Percentiles rank a stretch among this genome's conserved stretches.
Conservation (phyloP, 768 basidiomycete species). For the Strobilomyces confusus region DNA sequence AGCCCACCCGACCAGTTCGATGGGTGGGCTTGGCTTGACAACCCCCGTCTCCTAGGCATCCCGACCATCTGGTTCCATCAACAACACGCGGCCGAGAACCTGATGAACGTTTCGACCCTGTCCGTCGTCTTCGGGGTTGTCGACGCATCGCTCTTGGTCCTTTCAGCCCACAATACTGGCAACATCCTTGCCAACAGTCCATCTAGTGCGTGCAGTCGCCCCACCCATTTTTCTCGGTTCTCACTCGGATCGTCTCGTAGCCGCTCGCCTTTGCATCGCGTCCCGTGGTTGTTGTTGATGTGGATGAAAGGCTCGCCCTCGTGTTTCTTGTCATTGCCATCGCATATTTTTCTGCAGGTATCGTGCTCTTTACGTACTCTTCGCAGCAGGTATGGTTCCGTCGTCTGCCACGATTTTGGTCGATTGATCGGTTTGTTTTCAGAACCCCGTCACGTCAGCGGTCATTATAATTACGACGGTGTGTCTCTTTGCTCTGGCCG, state of each 20-base stretch:
- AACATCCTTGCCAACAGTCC: neutral
- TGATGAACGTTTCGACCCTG: conserved; percentile 49
- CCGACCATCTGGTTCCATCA: conserved; percentile 52
- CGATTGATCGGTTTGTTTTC: neutral
- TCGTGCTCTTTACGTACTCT: conserved; percentile 73
- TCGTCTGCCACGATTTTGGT: neutral
- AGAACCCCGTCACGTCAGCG: conserved; percentile 59
- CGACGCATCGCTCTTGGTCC: conserved; percentile 45
- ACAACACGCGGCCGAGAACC: conserved; percentile 43
- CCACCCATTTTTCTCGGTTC: neutral
- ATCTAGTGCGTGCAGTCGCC: no score
- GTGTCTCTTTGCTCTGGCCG: conserved; percentile 1
- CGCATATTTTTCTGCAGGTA: conserved; percentile 73
- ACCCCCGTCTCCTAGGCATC: conserved; percentile 33
- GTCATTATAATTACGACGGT: conserved; percentile 69
- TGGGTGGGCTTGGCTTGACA: neutral
- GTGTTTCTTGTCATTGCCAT: conserved; percentile 81
- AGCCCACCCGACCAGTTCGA: conserved; percentile 10
- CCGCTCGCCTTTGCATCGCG: conserved; percentile 48
- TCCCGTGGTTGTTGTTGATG: conserved; percentile 57
- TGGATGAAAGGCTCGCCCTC: conserved; percentile 85
- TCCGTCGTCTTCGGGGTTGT: conserved; percentile 53
- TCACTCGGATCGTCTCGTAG: conserved; percentile 10
- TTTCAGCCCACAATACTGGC: conserved; percentile 33
- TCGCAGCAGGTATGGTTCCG: conserved; percentile 51